phyloP scores from a whole-genome alignment of 345 rosid genomes.

The Turnera subulata region DNA sequence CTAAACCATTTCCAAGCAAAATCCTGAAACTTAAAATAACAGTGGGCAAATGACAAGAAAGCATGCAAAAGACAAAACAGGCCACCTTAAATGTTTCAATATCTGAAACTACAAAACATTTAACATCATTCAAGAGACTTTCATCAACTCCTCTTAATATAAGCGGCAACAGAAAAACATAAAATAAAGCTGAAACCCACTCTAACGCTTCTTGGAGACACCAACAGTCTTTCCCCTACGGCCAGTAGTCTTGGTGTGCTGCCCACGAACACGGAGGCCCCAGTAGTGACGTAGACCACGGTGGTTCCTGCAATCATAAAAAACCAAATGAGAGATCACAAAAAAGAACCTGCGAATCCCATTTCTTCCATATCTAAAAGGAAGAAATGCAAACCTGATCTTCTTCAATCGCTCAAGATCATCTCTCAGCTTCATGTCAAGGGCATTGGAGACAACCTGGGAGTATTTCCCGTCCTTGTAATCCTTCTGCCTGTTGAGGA shows the following conservation, averaged over 20 bases:
- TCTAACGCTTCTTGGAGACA: constrained; percentile 80
- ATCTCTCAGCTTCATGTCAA: constrained; percentile 40
- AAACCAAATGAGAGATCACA: not conserved
- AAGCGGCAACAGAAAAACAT: no score
- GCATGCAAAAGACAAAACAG: no score
- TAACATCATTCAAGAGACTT: no score
- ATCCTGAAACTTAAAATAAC: no score
- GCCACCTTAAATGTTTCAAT: no score
- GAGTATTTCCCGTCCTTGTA: constrained; percentile 33
- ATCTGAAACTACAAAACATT: no score
- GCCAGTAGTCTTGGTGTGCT: constrained; percentile 98
- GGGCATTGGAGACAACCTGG: constrained; percentile 37
- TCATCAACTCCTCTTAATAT: no score
- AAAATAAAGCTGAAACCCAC: not conserved
- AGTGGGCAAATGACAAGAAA: no score
- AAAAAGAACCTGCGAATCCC: not conserved
- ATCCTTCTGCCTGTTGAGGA: constrained; percentile 37
- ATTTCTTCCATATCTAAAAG: no score
- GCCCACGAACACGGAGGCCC: constrained; percentile 98
- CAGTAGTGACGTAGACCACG: constrained; percentile 99
- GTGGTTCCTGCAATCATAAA: constrained; percentile 54
- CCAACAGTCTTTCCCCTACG: constrained; percentile 98
- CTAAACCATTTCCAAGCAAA: no score
- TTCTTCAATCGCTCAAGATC: constrained; percentile 37
- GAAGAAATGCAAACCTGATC: constrained; percentile 21